Base-by-base conservation (phyloP, 768 basidiomycete genomes). In the Suillus subaureus region DNA sequence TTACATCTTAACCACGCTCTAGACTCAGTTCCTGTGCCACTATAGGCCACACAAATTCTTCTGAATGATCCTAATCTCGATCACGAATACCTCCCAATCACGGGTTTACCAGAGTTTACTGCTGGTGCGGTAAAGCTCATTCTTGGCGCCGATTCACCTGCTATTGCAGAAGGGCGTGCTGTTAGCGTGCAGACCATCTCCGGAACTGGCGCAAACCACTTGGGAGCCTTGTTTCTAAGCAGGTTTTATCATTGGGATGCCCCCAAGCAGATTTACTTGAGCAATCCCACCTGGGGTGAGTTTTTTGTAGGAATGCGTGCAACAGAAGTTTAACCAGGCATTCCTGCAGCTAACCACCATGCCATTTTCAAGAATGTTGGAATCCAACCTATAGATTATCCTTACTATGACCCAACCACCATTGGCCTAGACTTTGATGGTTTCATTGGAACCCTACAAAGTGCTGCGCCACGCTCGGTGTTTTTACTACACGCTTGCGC, bases 141-240 rank as follows among this genome's bases (percentile, higher is more conserved):
- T 52, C 83, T 97, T 47, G 93, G 94, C 7, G 42, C 82, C n/a
- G 80, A 87, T 56, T 91, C 91, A 18, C 81, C 83, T 61, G 92
- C 89, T 16, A 80, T 98, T 67, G 79, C 83, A 69, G 90, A 93
- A 67, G 82, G 81, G 37, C 87, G 94, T 61, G 89, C 89, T 39
- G 83, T 86, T 47, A 92, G 90, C 75, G 92, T 92, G 56, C 96
- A 99, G 80, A 96, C 96, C 16, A 92, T 97, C 69, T 97, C 94
- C 16, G 96, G 96, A 33, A 99, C 96, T 2, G 96, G 96, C 60
- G 96, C 96, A 58, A 96, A 97, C 81, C 96, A 97, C 78, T 85
- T 97, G 57, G 96, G 89, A 31, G 96, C 89, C 3, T 79, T 95
- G 61, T 97, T 97, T 83, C 79, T 98, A 69, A 88, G 89, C 67